These are phyloP conservation scores for Pyrus pyrifolia DNA, from an alignment of 306 rosid genomes.

Conservation along the genomic window DNA sequence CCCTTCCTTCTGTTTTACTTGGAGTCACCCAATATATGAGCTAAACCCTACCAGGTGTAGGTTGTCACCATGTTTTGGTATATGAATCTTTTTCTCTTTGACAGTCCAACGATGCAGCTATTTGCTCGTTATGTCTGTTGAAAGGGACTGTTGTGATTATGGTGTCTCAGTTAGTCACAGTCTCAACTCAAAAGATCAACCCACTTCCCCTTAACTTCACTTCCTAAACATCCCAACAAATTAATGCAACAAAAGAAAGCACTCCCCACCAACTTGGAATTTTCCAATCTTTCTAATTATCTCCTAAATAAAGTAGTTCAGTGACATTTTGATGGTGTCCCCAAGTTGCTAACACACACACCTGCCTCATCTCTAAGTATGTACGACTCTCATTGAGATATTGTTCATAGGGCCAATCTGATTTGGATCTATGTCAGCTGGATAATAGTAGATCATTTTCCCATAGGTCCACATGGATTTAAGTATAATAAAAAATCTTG, in stretches of 20 bases:
- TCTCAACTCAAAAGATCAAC: slow-evolving; percentile 20
- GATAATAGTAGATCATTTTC: slow-evolving; percentile 12
- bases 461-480: slow-evolving; percentile 32
- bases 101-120: neutral
- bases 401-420: slow-evolving; percentile 15
- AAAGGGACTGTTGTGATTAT: slow-evolving; percentile 44
- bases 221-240: neutral
- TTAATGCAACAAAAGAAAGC: neutral
- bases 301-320: neutral
- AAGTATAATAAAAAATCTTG: slow-evolving; percentile 37
- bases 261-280: slow-evolving; percentile 17
- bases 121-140: slow-evolving; percentile 16
- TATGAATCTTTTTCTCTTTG: neutral
- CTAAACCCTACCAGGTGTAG: neutral
- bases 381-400: neutral
- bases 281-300: neutral
- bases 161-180: slow-evolving; percentile 69
- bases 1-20: neutral
- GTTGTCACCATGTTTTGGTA: neutral
- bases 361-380: neutral
- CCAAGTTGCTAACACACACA: neutral
- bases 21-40: neutral
- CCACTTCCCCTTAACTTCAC: neutral
- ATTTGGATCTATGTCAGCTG: slow-evolving; percentile 29
- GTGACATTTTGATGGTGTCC: neutral